Base-by-base conservation (phyloP, 768 basidiomycete genomes). In the Russula foetens region DNA sequence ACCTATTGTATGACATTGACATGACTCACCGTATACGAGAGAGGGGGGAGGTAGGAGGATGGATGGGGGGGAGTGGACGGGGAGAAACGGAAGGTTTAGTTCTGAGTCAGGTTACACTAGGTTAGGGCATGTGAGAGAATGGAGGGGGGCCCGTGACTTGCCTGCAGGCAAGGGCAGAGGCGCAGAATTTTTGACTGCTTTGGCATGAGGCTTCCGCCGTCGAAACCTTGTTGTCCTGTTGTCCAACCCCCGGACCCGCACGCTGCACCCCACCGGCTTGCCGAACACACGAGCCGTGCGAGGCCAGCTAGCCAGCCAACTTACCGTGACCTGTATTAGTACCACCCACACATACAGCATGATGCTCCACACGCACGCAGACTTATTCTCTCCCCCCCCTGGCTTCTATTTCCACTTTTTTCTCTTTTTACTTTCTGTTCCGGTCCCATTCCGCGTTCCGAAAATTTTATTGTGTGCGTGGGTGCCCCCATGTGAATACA, bases 191-290 rank as follows among this genome's bases (percentile, higher is more conserved):
- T 58, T 50, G 48, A 35, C 41, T 31, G 41, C 57, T 49, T 58
- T 43, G 58, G 50, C 58, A 60, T 38, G 59, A 60, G 53, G 53
- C 39, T 48, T 60, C 59, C 39, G 38, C 46, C 59, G 41, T 58
- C 49, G 28, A 56, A n/a, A 60, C 31, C n/a, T 45, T 59, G 28
- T n/a, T 53, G 39, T 41, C 39, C n/a, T n/a, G n/a, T n/a, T n/a
- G n/a, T n/a, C n/a, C n/a, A n/a, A n/a, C n/a, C n/a, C n/a, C n/a
- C n/a, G n/a, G n/a, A n/a, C n/a, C n/a, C n/a, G n/a, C n/a, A n/a
- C n/a, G n/a, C n/a, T n/a, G n/a, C n/a, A n/a, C n/a, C n/a, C n/a
- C n/a, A n/a, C n/a, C n/a, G n/a, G n/a, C n/a, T n/a, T n/a, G n/a
- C n/a, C n/a, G n/a, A n/a, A n/a, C n/a, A n/a, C n/a, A n/a, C n/a